Percentiles rank a stretch among this genome's conserved stretches.
Evolutionary conservation across 1,284 basidiomycete species (phyloP).

Genomic region (Takashimella koratensis): DNA sequence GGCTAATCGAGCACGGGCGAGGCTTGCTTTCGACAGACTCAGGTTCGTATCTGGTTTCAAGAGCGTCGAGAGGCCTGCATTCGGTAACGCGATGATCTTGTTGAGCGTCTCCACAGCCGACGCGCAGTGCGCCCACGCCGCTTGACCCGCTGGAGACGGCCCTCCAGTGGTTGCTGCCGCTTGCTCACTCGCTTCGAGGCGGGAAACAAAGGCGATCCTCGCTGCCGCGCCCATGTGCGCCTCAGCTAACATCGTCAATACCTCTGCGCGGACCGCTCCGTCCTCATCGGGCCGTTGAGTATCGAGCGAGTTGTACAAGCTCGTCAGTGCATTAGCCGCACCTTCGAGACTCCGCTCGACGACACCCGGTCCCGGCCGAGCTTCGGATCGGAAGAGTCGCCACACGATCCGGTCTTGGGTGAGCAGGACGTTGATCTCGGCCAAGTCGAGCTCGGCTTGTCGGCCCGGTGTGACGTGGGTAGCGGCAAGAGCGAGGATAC

Average conservation of each 20-base stretch:
- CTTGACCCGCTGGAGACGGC: slow-evolving; percentile 7
- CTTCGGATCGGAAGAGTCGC: slow-evolving; percentile 32
- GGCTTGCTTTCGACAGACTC: slow-evolving; percentile 26
- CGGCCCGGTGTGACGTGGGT: slow-evolving; percentile 19
- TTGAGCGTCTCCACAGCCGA: slow-evolving; percentile 29
- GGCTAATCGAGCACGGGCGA: slow-evolving; percentile 32
- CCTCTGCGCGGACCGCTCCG: slow-evolving; percentile 28
- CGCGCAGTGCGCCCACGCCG: slow-evolving; percentile 34
- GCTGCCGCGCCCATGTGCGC: slow-evolving; percentile 30
- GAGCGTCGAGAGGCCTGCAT: slow-evolving; percentile 26
- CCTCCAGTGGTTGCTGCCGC: slow-evolving; percentile 4
- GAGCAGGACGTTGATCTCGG: slow-evolving; percentile 41
- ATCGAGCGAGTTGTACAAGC: slow-evolving; percentile 30
- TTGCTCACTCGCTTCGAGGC: slow-evolving; percentile 14
- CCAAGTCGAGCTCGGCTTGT: slow-evolving; percentile 42
- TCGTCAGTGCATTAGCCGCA: slow-evolving; percentile 28
- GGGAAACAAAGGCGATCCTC: slow-evolving; percentile 26
- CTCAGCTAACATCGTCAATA: slow-evolving; percentile 36
- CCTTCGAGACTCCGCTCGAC: slow-evolving; percentile 31
- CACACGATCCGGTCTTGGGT: slow-evolving; percentile 39
- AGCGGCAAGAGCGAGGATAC: slow-evolving; percentile 29
- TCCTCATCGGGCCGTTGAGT: slow-evolving; percentile 17
- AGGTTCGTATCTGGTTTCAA: slow-evolving; percentile 36
- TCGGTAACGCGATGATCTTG: slow-evolving; percentile 33
- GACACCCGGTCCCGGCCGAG: slow-evolving; percentile 21